A percentile compares a stretch with the other conserved stretches of the same genome.
Evolutionary conservation across 2,329 filamentous ascomycete species (phyloP).

Genomic region (Chalara sp.): DNA sequence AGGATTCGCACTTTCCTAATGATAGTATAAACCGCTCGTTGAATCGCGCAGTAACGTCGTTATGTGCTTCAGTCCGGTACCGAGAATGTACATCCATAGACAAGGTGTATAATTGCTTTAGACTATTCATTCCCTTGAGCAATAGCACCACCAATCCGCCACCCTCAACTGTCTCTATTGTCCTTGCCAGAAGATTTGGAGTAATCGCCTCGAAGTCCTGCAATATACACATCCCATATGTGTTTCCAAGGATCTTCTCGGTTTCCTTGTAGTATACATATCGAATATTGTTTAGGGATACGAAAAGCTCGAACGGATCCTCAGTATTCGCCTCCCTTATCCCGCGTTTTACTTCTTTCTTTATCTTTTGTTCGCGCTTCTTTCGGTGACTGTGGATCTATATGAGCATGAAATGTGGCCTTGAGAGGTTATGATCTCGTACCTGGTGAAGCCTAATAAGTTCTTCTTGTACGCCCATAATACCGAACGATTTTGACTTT

Average conservation of each 20-base stretch:
- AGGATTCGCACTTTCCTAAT: constrained; percentile 88
- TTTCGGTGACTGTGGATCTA: constrained; percentile 68
- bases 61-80: constrained; percentile 93
- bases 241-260: constrained; percentile 96
- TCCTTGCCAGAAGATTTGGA: constrained; percentile 90
- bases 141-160: constrained; percentile 86
- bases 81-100: constrained; percentile 97
- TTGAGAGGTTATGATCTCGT: constrained; percentile 5
- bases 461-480: constrained; percentile 99
- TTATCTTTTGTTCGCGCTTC: constrained; percentile 97
- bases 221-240: constrained; percentile 95
- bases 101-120: constrained; percentile 94
- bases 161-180: constrained; percentile 95
- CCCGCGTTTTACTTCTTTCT: constrained; percentile 94
- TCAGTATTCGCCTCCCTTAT: constrained; percentile 87
- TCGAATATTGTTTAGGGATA: constrained; percentile 92
- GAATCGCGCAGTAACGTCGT: constrained; percentile 90
- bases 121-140: constrained; percentile 90
- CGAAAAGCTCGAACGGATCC: constrained; percentile 95
- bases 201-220: constrained; percentile 98
- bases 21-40: constrained; percentile 97
- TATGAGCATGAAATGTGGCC: constrained; percentile 1
- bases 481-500: constrained; percentile 83
- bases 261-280: constrained; percentile 99
- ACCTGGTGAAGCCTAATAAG: constrained; percentile 83